Base-by-base conservation (phyloP, 805 yeast genomes). In the Jamesozyma hellenica region DNA sequence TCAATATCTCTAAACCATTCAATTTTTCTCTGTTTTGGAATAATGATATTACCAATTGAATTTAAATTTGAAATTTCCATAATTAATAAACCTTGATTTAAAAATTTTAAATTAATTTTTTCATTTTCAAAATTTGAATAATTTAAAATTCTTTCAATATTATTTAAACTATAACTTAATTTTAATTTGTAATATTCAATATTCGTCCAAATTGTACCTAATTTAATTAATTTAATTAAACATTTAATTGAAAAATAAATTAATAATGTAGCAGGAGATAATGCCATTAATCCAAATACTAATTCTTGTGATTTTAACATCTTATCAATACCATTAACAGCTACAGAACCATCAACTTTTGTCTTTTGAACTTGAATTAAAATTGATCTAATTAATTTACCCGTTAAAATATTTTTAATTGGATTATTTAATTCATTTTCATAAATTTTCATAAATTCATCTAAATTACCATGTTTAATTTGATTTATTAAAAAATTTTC, bases 311-410 rank as follows among this genome's bases (percentile, higher is more conserved):
- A 80, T 58, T 86, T 82, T 34, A 92, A 70, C 48, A 90, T 66
- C 55, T 83, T 80, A 61, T 92, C 97, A 45, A 92, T 88, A 8
- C 97, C 97, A 49, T 73, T 75, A 44, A 90, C 73, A 0, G 96
- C 97, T 4, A 87, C 66, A 28, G 83, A 87, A 8, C 95, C 95
- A 58, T 90, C 98, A 6, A 92, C 96, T 61, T 90, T 90, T 11
- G 95, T 81, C 62, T 92, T 90, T 59, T 90, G 98, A n/a, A 92
- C 68, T 60, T 92, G 97, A 45, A 90, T 88, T 52, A 92, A 64
- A 34, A 92, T 59, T 13, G 88, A 77, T 40, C 95, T 70, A 8
- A 87, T 60, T 47, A 90, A 69, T 41, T 78, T 75, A 4, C 97
- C 98, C 12, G 63, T 61, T 2, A 64, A 41, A 2, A 87, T 42